These are phyloP conservation scores for Tolypocladium cylindrosporum DNA, from an alignment of 2,329 filamentous ascomycete genomes.

Conservation along the genomic window DNA sequence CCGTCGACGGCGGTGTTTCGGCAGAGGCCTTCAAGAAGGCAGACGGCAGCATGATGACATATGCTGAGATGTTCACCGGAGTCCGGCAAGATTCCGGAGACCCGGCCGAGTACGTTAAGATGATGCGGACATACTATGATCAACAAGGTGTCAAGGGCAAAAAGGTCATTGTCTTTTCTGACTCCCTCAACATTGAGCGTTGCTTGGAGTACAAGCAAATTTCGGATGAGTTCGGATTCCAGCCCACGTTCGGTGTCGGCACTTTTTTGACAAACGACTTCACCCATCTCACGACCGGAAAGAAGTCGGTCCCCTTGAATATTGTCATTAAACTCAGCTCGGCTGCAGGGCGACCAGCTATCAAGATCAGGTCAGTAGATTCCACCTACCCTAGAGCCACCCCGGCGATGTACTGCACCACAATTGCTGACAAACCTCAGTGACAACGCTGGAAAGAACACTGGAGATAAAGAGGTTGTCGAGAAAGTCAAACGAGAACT, in stretches of 20 bases:
- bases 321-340: slow-evolving; percentile 97
- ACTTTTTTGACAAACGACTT: slow-evolving; percentile 97
- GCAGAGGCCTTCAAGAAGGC: slow-evolving; percentile 30
- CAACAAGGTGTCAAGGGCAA: slow-evolving; percentile 61
- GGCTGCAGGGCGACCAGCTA: slow-evolving; percentile 67
- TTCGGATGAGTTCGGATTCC: slow-evolving; percentile 71
- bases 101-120: slow-evolving; percentile 66
- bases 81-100: slow-evolving; percentile 88
- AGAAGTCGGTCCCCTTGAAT: slow-evolving; percentile 85
- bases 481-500: slow-evolving; percentile 74
- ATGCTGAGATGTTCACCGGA: slow-evolving; percentile 73
- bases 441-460: slow-evolving; percentile 90
- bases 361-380: slow-evolving; percentile 64
- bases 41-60: slow-evolving; percentile 45
- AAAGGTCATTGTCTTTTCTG: slow-evolving; percentile 91
- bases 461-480: slow-evolving; percentile 71
- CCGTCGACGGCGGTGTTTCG: slow-evolving; percentile 30
- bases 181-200: slow-evolving; percentile 83
- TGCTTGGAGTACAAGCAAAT: slow-evolving; percentile 84
- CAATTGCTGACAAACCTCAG: slow-evolving; percentile 20
- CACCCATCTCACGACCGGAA: slow-evolving; percentile 55
- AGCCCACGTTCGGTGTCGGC: slow-evolving; percentile 84
- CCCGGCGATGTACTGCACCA: not conserved
- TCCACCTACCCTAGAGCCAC: not conserved
- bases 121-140: slow-evolving; percentile 76